A percentile compares a stretch with the other conserved stretches of the same genome.
Conservation (phyloP, 2,329 filamentous ascomycete species). For the Colletotrichum lentis region DNA sequence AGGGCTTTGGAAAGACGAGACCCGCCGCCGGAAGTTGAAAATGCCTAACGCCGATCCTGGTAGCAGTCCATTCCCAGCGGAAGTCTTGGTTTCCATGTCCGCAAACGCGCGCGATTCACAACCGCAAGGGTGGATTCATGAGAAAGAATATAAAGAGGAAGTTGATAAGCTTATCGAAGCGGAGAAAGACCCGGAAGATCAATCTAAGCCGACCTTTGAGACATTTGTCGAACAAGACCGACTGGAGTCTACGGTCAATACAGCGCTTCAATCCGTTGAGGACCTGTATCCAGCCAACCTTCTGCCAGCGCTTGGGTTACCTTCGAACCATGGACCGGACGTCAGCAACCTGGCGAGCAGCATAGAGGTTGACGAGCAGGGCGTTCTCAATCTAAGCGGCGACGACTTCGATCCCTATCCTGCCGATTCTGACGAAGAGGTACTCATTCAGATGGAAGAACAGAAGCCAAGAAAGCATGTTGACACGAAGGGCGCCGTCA, state of each 20-base stretch:
- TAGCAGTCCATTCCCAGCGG: constrained; percentile 80
- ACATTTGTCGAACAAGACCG: constrained; percentile 66
- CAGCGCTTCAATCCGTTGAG: constrained; percentile 82
- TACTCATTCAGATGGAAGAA: constrained; percentile 44
- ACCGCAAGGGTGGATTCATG: constrained; percentile 89
- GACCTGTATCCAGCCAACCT: constrained; percentile 82
- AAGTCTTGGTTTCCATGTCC: constrained; percentile 88
- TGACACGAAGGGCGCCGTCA: neutral
- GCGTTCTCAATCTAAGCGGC: constrained; percentile 58
- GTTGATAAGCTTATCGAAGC: constrained; percentile 69
- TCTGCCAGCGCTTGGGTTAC: constrained; percentile 54
- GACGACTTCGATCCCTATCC: constrained; percentile 59
- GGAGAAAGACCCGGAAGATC: constrained; percentile 64
- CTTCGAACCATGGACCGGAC: constrained; percentile 43
- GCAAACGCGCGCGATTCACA: constrained; percentile 77
- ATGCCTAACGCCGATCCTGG: constrained; percentile 71
- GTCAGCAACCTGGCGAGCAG: constrained; percentile 51
- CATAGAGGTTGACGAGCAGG: constrained; percentile 71
- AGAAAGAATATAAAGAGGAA: constrained; percentile 79
- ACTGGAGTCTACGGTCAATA: constrained; percentile 71
- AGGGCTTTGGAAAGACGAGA: constrained; percentile 90
- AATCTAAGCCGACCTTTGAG: constrained; percentile 64
- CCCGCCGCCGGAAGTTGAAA: constrained; percentile 75
- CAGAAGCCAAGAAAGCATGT: neutral
- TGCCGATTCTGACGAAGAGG: constrained; percentile 64